A percentile compares a stretch with the other conserved stretches of the same genome.
These are phyloP conservation scores for Russula ochroleuca DNA, from an alignment of 768 basidiomycete genomes.

Conservation along the genomic window DNA sequence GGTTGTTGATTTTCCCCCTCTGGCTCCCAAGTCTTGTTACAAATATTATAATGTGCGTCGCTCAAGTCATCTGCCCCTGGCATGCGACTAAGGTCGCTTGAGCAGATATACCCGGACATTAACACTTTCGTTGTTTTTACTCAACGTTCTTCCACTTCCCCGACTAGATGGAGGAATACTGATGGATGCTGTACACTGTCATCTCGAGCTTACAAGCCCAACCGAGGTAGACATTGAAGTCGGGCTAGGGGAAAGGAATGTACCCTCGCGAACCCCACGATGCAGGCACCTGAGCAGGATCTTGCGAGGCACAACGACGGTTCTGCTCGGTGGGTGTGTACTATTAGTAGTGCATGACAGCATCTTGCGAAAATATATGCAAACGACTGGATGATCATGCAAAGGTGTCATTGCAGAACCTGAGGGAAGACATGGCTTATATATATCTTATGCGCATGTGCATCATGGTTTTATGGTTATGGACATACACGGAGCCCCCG, in stretches of 20 bases:
- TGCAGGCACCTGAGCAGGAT: constrained; percentile 16
- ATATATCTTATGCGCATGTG: constrained; percentile 11
- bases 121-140: constrained; percentile 72
- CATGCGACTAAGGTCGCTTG: not conserved
- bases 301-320: constrained; percentile 3
- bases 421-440: not conserved
- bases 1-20: constrained; percentile 39
- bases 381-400: constrained; percentile 12
- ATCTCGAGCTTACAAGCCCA: not conserved
- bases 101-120: constrained; percentile 58
- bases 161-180: constrained; percentile 67
- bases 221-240: constrained; percentile 17
- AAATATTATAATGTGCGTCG: constrained; percentile 55
- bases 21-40: constrained; percentile 39
- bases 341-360: constrained; percentile 14
- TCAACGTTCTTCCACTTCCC: constrained; percentile 76
- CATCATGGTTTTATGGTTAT: constrained; percentile 17
- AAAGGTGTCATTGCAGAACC: not conserved
- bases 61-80: not conserved
- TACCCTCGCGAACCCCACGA: not conserved
- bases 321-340: constrained; percentile 16
- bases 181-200: constrained; percentile 36
- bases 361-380: constrained; percentile 9
- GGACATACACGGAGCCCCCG: constrained; percentile 14
- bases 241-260: constrained; percentile 5